Conservation (phyloP, 179 eudicot genomes). For the Spergularia azorica region DNA sequence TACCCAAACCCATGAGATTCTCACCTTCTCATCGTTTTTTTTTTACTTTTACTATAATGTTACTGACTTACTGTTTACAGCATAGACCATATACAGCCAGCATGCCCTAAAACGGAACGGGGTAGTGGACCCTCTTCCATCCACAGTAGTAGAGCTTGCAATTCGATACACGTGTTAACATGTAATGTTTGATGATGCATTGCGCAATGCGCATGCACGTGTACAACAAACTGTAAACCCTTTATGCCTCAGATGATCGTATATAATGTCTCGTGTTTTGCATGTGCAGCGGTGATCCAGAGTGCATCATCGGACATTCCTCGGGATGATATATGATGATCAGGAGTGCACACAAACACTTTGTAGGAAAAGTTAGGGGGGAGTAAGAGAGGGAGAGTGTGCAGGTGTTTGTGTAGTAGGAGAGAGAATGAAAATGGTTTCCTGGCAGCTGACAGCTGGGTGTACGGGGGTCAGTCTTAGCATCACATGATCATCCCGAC, state of each 20-base stretch:
- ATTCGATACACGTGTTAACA: too few relatives aligned
- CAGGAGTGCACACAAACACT: background rate
- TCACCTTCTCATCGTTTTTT: too few relatives aligned
- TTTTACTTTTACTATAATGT: too few relatives aligned
- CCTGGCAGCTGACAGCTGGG: constrained; percentile 19
- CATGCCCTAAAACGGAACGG: background rate
- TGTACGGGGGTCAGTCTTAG: background rate
- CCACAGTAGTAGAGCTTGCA: too few relatives aligned
- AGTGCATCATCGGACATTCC: too few relatives aligned
- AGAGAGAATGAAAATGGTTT: constrained; percentile 7
- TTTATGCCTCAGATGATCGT: too few relatives aligned
- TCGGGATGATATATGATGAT: background rate
- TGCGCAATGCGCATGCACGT: too few relatives aligned
- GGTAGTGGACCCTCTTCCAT: background rate
- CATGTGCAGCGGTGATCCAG: background rate
- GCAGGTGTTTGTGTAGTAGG: constrained; percentile 1
- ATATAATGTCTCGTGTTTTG: too few relatives aligned
- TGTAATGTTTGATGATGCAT: too few relatives aligned
- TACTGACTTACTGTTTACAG: background rate
- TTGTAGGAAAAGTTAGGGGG: background rate
- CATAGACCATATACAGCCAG: too few relatives aligned
- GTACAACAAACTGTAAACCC: too few relatives aligned
- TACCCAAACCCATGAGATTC: background rate
- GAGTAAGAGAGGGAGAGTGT: background rate
- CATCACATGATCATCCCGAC: background rate